Base-by-base conservation (phyloP, 768 basidiomycete genomes). In the Amanita pallidorosea region DNA sequence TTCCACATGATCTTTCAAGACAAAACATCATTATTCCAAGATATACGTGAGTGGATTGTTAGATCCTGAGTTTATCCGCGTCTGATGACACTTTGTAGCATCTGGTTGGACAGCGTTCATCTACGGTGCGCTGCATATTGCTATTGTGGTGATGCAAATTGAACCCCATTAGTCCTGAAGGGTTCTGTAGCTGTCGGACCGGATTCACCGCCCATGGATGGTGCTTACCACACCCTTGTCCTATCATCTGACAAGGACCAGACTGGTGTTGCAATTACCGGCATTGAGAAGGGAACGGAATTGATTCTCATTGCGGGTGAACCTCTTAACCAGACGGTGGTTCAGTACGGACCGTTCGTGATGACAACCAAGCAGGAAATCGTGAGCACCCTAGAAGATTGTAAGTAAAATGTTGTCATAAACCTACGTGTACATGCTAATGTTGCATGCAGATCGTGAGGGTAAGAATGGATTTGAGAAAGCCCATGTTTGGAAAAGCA, bases 401-500 rank as follows among this genome's bases (percentile, higher is more conserved):
- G 85, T 85, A 64, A 70, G 73, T 63, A 42, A 6, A 23, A 23
- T 37, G 35, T 27, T 23, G 11, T 20, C 13, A 18, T 15, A 41
- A 12, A 38, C 47, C 34, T 25, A 12, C 22, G 5, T 22, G 20
- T 41, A 17, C 42, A 58, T 33, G 54, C 47, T 55, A 29, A 54
- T 42, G 50, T 11, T 51, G 18, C 31, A 53, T 22, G 49, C 45
- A 89, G 85, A 89, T 63, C 86, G 81, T 67, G 64, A 68, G 37
- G 86, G 81, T 33, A 67, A 59, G 57, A 96, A 97, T 60, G 95
- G 95, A 4, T 97, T 97, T 63, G 95, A 97, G 67, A 83, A 81
- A 56, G 93, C 83, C 6, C 83, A 81, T 55, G 81, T 72, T 13
- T 98, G 94, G 95, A 77, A 83, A 67, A 90, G 87, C 59, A 73